phyloP scores from a whole-genome alignment of 2,329 filamentous ascomycete genomes.

The Fusarium citri region DNA sequence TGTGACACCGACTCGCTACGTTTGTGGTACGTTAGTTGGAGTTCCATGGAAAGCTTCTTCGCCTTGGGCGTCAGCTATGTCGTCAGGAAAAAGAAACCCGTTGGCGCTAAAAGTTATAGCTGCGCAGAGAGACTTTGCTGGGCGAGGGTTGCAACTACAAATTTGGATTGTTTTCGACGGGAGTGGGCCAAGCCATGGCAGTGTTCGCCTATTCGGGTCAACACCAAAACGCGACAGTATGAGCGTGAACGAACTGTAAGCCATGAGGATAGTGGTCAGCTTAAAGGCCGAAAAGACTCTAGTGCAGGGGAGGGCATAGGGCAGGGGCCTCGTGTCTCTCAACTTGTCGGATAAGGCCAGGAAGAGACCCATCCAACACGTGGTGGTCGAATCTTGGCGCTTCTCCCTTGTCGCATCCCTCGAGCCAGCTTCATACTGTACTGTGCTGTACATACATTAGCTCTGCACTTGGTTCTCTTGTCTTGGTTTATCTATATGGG shows the following conservation, averaged over 20 bases:
- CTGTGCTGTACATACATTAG: constrained; percentile 14
- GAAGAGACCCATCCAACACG: constrained; percentile 45
- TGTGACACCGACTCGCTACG: background rate
- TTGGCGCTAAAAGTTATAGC: background rate
- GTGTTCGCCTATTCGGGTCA: background rate
- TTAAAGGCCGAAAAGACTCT: constrained; percentile 29
- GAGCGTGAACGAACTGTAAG: constrained; percentile 12
- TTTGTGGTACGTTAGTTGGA: background rate
- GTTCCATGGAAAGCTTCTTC: background rate
- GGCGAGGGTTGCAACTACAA: background rate
- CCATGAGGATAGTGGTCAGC: constrained; percentile 26
- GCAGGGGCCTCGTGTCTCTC: constrained; percentile 38
- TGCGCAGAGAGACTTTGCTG: background rate
- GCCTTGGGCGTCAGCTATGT: constrained; percentile 7
- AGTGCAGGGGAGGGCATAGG: constrained; percentile 9
- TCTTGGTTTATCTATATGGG: constrained; percentile 2
- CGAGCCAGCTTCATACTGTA: background rate
- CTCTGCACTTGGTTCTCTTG: constrained; percentile 27
- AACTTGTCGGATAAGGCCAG: constrained; percentile 40
- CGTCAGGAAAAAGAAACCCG: constrained; percentile 15
- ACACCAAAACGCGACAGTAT: constrained; percentile 14
- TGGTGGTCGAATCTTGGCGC: constrained; percentile 37
- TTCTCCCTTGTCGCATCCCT: constrained; percentile 15
- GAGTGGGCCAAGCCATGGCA: constrained; percentile 1
- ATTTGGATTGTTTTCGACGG: background rate